Base-by-base conservation (phyloP, 768 basidiomycete genomes). In the Calocybe gangraenosa region DNA sequence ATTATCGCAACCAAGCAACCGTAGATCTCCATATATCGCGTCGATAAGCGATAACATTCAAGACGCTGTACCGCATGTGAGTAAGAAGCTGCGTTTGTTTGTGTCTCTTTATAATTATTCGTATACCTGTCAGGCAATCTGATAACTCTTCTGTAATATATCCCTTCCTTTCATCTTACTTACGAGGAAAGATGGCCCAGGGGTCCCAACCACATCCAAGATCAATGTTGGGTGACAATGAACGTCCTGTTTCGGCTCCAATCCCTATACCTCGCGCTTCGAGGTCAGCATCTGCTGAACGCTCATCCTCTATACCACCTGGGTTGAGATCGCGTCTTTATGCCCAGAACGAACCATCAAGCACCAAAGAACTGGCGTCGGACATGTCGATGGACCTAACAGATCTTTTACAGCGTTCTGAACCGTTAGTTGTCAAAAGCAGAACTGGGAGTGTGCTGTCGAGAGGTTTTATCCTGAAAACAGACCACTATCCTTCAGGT, bases 391-490 rank as follows among this genome's bases (percentile, higher is more conserved):
- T 84, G 25, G 85, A 90, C 62, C 66, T 86, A 20, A 81, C 82
- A 64, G 67, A 68, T 39, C 73, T 71, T 49, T 70, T 90, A 6
- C 75, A 81, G 48, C 79, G 79, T 17, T 83, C 84, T 22, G 84
- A 77, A 40, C 70, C 82, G 1, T 82, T 82, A 1, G 74, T 93
- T 25, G 91, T 93, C 45, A 91, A 92, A 67, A 83, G 87, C 5
- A 75, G 92, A 47, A 71, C 74, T 0, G 92, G 92, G 14, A 89
- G 86, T 54, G 92, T 95, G 25, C 70, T 95, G 5, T 83, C 87
- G 3, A 69, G 92, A 50, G 90, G 92, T 0, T 91, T 93, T 62
- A 94, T 99, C 44, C 68, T 99, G 55, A 99, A 98, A 72, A 94
- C 92, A 14, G 94, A 96, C 67, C 74, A 85, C 61, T 85, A 90